phyloP scores from a whole-genome alignment of 768 basidiomycete genomes.

The Pleurotus djamor region DNA sequence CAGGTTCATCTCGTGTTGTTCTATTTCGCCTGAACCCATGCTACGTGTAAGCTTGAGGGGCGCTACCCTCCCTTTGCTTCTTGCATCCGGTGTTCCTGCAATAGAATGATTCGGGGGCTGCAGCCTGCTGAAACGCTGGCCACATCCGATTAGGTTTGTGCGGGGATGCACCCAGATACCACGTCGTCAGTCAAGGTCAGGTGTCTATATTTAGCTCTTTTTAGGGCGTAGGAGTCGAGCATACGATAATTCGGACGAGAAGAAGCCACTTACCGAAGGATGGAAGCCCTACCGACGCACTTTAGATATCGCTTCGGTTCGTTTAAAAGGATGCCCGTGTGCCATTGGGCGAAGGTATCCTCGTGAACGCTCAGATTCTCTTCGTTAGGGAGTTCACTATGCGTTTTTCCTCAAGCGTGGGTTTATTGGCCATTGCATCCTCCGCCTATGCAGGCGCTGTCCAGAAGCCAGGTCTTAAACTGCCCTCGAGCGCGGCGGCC shows the following conservation, averaged over 20 bases:
- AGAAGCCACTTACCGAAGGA: not conserved
- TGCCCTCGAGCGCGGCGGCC: slow-evolving; percentile 36
- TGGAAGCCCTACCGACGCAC: not conserved
- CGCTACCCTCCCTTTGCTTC: not conserved
- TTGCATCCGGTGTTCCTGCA: too few relatives aligned
- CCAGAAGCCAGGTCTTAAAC: slow-evolving; percentile 37
- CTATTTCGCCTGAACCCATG: not conserved
- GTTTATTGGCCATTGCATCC: slow-evolving; percentile 14
- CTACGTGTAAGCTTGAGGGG: not conserved
- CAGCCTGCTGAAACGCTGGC: too few relatives aligned
- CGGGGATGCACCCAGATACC: not conserved
- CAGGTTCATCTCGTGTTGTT: not conserved
- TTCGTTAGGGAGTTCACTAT: not conserved
- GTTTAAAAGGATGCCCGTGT: not conserved
- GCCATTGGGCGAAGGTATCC: not conserved
- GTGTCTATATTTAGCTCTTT: slow-evolving; percentile 2
- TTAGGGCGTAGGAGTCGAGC: not conserved
- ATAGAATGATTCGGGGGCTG: too few relatives aligned
- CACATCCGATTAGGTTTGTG: too few relatives aligned
- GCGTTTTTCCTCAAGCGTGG: not conserved
- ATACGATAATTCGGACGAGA: not conserved
- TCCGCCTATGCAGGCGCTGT: slow-evolving; percentile 32
- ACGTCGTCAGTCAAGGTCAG: not conserved
- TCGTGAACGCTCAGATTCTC: not conserved
- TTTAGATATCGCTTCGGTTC: not conserved